Conservation (phyloP, 306 rosid genomes). For the Hippophae tibetana region DNA sequence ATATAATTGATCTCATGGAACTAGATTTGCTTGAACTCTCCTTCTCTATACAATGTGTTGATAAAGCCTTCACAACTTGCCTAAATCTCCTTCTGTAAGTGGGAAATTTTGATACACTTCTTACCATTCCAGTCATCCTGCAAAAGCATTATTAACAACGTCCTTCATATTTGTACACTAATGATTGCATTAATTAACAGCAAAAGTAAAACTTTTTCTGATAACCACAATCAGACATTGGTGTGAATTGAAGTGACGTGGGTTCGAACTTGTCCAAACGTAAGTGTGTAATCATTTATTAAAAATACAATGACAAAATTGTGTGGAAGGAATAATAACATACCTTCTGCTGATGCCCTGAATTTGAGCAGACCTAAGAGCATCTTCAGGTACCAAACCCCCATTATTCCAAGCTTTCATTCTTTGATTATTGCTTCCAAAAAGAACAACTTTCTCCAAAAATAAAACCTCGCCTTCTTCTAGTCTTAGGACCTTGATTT, state of each 20-base stretch:
- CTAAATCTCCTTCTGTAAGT: constrained; percentile 64
- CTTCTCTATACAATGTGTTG: constrained; percentile 24
- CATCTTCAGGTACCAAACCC: constrained; percentile 32
- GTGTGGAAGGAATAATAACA: neutral
- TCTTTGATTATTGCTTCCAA: constrained; percentile 43
- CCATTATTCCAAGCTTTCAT: constrained; percentile 56
- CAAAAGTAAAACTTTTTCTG: no score
- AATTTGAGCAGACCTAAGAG: constrained; percentile 71
- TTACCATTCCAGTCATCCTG: constrained; percentile 77
- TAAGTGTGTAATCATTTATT: no score
- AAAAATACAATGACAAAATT: no score
- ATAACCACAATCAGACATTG: no score
- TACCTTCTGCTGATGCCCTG: constrained; percentile 79
- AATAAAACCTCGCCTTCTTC: constrained; percentile 50
- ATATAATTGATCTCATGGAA: constrained; percentile 30
- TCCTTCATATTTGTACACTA: neutral
- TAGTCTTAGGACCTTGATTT: constrained; percentile 50
- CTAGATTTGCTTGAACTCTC: constrained; percentile 23
- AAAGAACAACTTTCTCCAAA: constrained; percentile 67
- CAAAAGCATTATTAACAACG: constrained; percentile 1
- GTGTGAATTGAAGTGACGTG: no score
- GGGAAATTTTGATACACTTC: constrained; percentile 59
- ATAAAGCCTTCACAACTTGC: constrained; percentile 50
- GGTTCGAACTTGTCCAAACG: no score
- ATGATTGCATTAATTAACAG: no score